Conservation (phyloP, 78 protist species). For the Polysphondylium violaceum region DNA sequence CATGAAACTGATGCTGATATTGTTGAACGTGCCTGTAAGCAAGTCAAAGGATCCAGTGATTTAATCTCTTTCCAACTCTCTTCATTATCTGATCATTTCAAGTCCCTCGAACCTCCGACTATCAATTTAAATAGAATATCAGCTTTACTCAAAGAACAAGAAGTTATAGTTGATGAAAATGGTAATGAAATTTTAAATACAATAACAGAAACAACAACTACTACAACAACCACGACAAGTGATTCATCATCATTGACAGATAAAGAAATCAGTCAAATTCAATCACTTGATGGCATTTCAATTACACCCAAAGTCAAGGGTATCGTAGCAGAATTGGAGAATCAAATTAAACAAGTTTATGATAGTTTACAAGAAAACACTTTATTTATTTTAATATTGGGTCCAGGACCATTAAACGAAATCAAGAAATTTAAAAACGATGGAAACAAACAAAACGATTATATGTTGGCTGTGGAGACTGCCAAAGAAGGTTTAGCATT, state of each 20-base stretch:
- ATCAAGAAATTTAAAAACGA: constrained; percentile 11
- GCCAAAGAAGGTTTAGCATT: constrained; percentile 59
- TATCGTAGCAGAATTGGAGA: constrained; percentile 1
- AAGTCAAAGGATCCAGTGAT: not conserved
- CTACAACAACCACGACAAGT: not conserved
- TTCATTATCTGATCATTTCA: constrained; percentile 21
- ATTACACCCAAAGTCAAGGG: not conserved
- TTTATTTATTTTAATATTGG: constrained; percentile 22
- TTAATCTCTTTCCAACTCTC: constrained; percentile 25
- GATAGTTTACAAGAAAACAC: constrained; percentile 34
- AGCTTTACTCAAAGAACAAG: not conserved
- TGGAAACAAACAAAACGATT: constrained; percentile 25
- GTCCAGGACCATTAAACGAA: constrained; percentile 73
- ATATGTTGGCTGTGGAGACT: not conserved
- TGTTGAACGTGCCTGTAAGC: constrained; percentile 7
- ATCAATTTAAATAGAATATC: not conserved
- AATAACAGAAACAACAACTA: not conserved
- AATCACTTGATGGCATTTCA: constrained; percentile 18
- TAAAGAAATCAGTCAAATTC: not conserved
- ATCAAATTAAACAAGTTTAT: constrained; percentile 3
- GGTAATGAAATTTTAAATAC: not conserved
- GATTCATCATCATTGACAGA: not conserved
- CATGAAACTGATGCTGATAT: constrained; percentile 32
- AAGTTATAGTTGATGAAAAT: not conserved
- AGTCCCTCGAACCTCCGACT: not conserved